These are phyloP conservation scores for Phaffia rhodozyma DNA, from an alignment of 1,284 basidiomycete species.

Conservation along the genomic window DNA sequence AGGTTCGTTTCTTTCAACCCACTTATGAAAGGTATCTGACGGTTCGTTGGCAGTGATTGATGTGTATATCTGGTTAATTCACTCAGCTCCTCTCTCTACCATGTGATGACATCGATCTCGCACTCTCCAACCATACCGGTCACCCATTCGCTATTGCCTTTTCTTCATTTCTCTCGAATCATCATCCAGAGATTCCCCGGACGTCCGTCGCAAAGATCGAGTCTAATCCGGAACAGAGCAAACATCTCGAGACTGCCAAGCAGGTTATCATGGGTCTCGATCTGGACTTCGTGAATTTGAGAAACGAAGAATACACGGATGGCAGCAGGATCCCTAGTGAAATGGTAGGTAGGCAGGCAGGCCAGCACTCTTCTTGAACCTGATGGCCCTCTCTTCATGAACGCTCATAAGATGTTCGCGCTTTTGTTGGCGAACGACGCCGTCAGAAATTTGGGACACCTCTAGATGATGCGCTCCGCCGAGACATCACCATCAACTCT, in stretches of 20 bases:
- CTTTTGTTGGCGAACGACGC: neutral
- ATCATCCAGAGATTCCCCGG: conserved; percentile 43
- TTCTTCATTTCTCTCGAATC: conserved; percentile 49
- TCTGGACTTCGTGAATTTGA: conserved; percentile 87
- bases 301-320: conserved; percentile 82
- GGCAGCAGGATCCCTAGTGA: conserved; percentile 79
- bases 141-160: conserved; percentile 76
- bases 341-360: conserved; percentile 50
- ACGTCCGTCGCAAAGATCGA: conserved; percentile 66
- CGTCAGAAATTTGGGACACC: conserved; percentile 81
- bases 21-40: neutral
- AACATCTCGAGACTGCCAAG: conserved; percentile 95
- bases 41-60: neutral
- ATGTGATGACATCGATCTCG: conserved; percentile 90
- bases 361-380: neutral
- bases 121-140: conserved; percentile 80
- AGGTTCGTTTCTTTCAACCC: conserved; percentile 45
- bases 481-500: conserved; percentile 93
- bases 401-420: neutral
- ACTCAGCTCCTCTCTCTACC: conserved; percentile 64
- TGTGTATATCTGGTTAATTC: conserved; percentile 15
- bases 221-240: conserved; percentile 92
- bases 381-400: neutral
- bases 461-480: conserved; percentile 72
- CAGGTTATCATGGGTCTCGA: conserved; percentile 71